Evolutionary conservation across 2,329 filamentous ascomycete species (phyloP).

Genomic region (Microdochium bolleyi): DNA sequence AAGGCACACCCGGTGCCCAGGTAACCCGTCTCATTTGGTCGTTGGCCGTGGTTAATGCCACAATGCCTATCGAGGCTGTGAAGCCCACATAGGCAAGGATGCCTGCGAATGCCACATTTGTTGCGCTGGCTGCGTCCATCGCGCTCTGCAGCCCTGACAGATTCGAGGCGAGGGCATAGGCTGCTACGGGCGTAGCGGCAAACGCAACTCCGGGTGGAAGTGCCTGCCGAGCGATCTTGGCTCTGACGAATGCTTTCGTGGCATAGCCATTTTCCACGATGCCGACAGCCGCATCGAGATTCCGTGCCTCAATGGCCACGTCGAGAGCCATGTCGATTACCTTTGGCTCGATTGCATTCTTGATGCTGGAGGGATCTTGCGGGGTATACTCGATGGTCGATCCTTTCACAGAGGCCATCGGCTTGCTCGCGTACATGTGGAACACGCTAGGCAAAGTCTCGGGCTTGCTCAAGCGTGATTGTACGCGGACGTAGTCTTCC

Average conservation of each 20-base stretch:
- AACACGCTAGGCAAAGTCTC: conserved; percentile 75
- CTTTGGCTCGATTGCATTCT: conserved; percentile 63
- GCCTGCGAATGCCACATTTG: conserved; percentile 69
- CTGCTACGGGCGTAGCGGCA: conserved; percentile 53
- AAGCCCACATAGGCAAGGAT: conserved; percentile 78
- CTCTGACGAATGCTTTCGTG: conserved; percentile 56
- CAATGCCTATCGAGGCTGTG: conserved; percentile 71
- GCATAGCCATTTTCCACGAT: conserved; percentile 65
- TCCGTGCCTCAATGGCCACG: conserved; percentile 69
- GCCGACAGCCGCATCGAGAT: conserved; percentile 69
- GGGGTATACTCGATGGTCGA: conserved; percentile 50
- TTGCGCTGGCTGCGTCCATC: conserved; percentile 71
- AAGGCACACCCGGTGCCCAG: conserved; percentile 75
- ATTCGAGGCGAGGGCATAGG: conserved; percentile 64
- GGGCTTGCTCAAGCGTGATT: conserved; percentile 64
- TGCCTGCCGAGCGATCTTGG: conserved; percentile 59
- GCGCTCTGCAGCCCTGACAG: conserved; percentile 59
- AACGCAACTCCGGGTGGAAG: conserved; percentile 50
- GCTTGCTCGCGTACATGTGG: conserved; percentile 76
- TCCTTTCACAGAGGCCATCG: conserved; percentile 54
- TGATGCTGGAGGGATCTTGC: conserved; percentile 59
- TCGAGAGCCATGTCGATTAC: conserved; percentile 69
- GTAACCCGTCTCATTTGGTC: conserved; percentile 93
- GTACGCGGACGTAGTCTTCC: conserved; percentile 66
- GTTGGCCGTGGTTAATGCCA: conserved; percentile 80